Conservation (phyloP, 495 filamentous ascomycete genomes). For the Astrothelium subdiscretum region DNA sequence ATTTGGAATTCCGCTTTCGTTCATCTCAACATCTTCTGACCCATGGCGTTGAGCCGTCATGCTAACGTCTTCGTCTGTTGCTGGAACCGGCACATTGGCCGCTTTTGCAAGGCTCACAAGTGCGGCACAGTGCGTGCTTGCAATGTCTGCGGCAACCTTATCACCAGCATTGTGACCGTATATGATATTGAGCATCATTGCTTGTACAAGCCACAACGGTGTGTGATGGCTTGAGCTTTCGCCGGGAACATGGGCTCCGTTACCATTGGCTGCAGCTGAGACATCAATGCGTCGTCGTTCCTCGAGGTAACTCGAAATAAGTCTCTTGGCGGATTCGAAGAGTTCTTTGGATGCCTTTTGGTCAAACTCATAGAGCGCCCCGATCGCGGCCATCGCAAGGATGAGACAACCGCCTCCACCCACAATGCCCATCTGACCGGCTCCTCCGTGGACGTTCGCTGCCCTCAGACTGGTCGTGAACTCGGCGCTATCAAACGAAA, state of each 20-base stretch:
- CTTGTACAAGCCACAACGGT: conserved; percentile 94
- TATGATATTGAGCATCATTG: conserved; percentile 92
- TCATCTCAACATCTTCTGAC: conserved; percentile 18
- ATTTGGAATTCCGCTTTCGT: conserved; percentile 32
- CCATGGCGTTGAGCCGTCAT: neutral
- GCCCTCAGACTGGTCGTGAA: conserved; percentile 48
- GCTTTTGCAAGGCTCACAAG: conserved; percentile 84
- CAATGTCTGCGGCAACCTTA: conserved; percentile 79
- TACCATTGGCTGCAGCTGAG: conserved; percentile 60
- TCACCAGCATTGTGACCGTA: conserved; percentile 95
- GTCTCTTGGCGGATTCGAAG: conserved; percentile 87
- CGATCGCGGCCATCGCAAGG: conserved; percentile 91
- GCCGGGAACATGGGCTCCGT: conserved; percentile 35
- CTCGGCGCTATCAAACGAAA: conserved; percentile 75
- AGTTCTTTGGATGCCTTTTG: conserved; percentile 67
- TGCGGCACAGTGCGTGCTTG: conserved; percentile 80
- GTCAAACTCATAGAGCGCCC: conserved; percentile 88
- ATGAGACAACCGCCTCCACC: conserved; percentile 85
- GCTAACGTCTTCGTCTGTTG: conserved; percentile 6
- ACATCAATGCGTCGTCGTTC: conserved; percentile 84
- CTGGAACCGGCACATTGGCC: conserved; percentile 57
- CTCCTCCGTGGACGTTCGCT: conserved; percentile 39
- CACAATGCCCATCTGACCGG: conserved; percentile 51
- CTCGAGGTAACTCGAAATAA: conserved; percentile 88
- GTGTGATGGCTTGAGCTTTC: conserved; percentile 66